Evolutionary conservation across 2,329 filamentous ascomycete species (phyloP), one percentile per base, ranked within the genome.

Genomic region (Monascus ruber): DNA sequence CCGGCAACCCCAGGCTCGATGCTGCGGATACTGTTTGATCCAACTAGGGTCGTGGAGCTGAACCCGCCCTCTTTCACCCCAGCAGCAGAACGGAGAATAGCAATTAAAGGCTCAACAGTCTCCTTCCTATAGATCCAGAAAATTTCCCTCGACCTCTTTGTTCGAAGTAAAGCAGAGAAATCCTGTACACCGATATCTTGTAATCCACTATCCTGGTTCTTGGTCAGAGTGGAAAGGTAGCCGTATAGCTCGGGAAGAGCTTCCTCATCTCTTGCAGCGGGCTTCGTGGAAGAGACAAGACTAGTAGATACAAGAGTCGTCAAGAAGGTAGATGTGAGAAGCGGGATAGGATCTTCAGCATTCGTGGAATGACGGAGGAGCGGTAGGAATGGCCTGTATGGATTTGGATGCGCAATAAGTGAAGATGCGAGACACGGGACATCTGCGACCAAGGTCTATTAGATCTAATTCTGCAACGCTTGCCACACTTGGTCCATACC

Each of bases 101-200:
- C 80, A 50, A 95, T 69, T 44, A 96, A 68, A 6, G 91, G 89
- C 34, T 73, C 73, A 31, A 95, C 56, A 0, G 88, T 95, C 66
- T 95, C 85, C 57, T 80, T 80, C 52, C 85, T 76, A 63, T 94
- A 85, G 47, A 83, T 77, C 91, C 91, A 98, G 66, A 96, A 96
- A 40, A 91, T 73, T 49, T 81, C 73, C 47, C 91, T 77, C 3
- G 87, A 77, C 42, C 77, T 77, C 44, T 72, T 76, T 31, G 80
- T 85, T 44, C 86, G 81, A 27, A 98, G 72, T 27, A 98, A 71
- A 17, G 83, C 74, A 29, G 91, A 95, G 64, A 89, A 93, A 58
- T 89, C 79, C 55, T 91, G 85, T 8, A 96, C 87, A 25, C 87
- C 89, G 56, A 96, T 94, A 57, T 98, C 91, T 64, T 98, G 91